Conservation (phyloP, 1,284 basidiomycete species). For the Veloporphyrellus conicus region DNA sequence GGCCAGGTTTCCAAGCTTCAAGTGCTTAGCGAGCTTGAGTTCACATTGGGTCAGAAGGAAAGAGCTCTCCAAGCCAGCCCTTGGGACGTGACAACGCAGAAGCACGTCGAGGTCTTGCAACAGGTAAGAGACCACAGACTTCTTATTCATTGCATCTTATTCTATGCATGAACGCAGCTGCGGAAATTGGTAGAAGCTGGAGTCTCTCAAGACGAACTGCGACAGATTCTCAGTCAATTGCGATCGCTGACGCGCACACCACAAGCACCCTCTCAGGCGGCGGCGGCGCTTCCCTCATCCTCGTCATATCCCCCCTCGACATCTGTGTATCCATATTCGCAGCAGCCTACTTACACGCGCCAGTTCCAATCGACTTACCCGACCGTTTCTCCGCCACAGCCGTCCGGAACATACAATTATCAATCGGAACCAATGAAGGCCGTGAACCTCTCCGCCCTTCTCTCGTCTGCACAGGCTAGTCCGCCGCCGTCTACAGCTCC, state of each 20-base stretch:
- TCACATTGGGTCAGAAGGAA: slow-evolving; percentile 72
- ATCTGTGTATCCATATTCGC: slow-evolving; percentile 30
- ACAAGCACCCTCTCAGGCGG: slow-evolving; percentile 37
- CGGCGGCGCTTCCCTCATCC: slow-evolving; percentile 17
- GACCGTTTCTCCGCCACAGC: slow-evolving; percentile 10
- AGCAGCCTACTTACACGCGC: slow-evolving; percentile 26
- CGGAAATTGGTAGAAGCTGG: slow-evolving; percentile 73
- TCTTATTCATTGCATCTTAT: slow-evolving; percentile 8
- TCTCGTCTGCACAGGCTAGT: slow-evolving; percentile 24
- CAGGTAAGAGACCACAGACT: slow-evolving; percentile 50
- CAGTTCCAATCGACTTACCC: slow-evolving; percentile 23
- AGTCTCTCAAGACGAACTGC: slow-evolving; percentile 75
- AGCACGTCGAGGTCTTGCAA: slow-evolving; percentile 65
- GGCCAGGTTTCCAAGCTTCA: slow-evolving; percentile 62
- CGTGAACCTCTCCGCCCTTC: slow-evolving; percentile 28
- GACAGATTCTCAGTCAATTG: slow-evolving; percentile 75
- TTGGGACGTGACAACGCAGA: slow-evolving; percentile 58
- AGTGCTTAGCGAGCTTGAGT: slow-evolving; percentile 77
- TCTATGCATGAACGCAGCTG: slow-evolving; percentile 45
- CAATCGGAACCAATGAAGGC: slow-evolving; percentile 26
- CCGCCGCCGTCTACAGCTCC: slow-evolving; percentile 28
- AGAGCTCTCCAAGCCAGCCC: slow-evolving; percentile 61
- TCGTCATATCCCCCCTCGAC: slow-evolving; percentile 30
- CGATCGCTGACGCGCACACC: slow-evolving; percentile 55
- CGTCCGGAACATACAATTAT: slow-evolving; percentile 21